Conservation (phyloP, 257 asterid genomes). For the Datura wrightii region DNA sequence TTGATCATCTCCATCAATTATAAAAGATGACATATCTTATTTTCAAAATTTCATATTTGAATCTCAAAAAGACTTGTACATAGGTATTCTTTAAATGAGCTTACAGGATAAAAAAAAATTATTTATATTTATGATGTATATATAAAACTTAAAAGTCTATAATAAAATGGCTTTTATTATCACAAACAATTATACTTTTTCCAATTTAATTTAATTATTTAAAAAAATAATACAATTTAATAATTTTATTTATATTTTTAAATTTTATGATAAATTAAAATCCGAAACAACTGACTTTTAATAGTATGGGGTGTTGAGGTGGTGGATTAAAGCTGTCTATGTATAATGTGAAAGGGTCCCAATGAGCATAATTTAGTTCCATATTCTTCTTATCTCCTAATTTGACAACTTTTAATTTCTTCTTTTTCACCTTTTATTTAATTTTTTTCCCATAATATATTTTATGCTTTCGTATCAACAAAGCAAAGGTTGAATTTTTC, state of each 20-base stretch:
- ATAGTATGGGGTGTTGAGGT: background rate
- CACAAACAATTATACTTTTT: background rate
- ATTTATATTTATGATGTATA: background rate
- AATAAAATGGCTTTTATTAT: background rate
- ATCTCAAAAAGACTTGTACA: too few species aligned
- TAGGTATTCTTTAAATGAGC: too few species aligned
- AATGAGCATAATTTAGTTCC: conserved; percentile 42
- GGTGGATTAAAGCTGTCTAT: conserved; percentile 48
- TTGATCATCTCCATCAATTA: background rate
- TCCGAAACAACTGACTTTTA: background rate
- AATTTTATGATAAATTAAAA: too few species aligned
- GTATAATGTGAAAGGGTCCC: conserved; percentile 42
- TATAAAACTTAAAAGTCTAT: background rate
- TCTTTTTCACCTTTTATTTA: background rate
- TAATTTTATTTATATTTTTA: too few species aligned
- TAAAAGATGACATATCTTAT: background rate
- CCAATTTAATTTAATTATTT: too few species aligned
- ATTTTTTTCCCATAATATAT: conserved; percentile 30
- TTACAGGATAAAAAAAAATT: background rate
- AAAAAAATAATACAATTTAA: too few species aligned
- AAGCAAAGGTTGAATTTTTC: conserved; percentile 48
- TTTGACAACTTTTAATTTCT: conserved; percentile 23
- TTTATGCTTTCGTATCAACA: conserved; percentile 46
- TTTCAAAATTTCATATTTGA: background rate
- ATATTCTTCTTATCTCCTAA: conserved; percentile 34